Evolutionary conservation across 208 protist genomes (phyloP).

Genomic region (Trichomonas tenax): DNA sequence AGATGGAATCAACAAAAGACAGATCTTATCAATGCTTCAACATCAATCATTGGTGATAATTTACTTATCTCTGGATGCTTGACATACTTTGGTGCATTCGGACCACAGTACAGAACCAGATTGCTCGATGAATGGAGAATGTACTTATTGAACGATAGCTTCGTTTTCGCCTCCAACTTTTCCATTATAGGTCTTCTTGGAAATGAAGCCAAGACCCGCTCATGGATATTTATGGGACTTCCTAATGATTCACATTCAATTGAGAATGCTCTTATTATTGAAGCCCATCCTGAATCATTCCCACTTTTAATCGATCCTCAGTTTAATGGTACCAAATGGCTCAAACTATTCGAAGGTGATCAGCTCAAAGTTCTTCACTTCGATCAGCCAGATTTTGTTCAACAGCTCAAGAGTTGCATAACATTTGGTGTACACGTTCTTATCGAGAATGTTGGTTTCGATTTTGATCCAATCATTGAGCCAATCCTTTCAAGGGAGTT

Average conservation of each 20-base stretch:
- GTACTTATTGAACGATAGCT: conserved; percentile 60
- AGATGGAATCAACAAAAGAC: conserved; percentile 59
- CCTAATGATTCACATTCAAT: conserved; percentile 83
- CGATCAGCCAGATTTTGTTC: conserved; percentile 60
- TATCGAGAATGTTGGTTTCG: conserved; percentile 80
- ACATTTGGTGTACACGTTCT: conserved; percentile 51
- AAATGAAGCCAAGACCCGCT: conserved; percentile 60
- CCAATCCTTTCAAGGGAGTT: conserved; percentile 71
- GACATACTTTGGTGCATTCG: conserved; percentile 91
- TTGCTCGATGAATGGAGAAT: conserved; percentile 72
- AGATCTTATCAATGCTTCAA: conserved; percentile 29
- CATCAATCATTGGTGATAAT: conserved; percentile 74
- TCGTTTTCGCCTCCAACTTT: conserved; percentile 73
- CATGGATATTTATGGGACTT: conserved; percentile 87
- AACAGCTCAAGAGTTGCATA: conserved; percentile 46
- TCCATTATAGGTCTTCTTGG: conserved; percentile 71
- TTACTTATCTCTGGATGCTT: conserved; percentile 81
- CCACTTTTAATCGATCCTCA: conserved; percentile 94
- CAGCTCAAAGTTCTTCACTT: conserved; percentile 67
- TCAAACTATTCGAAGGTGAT: conserved; percentile 70
- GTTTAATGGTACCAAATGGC: conserved; percentile 87
- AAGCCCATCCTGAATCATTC: conserved; percentile 66
- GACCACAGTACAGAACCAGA: conserved; percentile 69
- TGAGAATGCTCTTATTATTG: conserved; percentile 83
- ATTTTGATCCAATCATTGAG: conserved; percentile 86